Evolutionary conservation across 306 rosid genomes (phyloP).

Genomic region (Corylus americana): DNA sequence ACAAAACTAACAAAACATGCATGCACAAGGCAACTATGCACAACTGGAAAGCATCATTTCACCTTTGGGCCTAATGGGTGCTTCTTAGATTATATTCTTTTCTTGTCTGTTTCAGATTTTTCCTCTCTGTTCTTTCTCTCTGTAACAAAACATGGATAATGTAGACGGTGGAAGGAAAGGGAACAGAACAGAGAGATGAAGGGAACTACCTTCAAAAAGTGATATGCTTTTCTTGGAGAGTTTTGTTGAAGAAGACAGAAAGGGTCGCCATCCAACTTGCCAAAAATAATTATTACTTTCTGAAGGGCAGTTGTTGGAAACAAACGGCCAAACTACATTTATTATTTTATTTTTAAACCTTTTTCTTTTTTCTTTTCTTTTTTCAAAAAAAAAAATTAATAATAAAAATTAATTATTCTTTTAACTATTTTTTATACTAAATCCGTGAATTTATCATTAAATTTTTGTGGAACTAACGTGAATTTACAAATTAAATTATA

Average conservation of each 20-base stretch:
- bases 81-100: neutral
- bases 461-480: too few relatives aligned
- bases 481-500: too few relatives aligned
- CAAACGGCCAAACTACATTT: slow-evolving; percentile 14
- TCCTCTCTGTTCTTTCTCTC: neutral
- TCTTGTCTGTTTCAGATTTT: neutral
- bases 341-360: neutral
- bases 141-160: neutral
- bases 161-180: slow-evolving; percentile 15
- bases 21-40: neutral
- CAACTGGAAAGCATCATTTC: neutral
- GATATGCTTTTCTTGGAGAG: slow-evolving; percentile 24
- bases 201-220: neutral
- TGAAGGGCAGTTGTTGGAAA: slow-evolving; percentile 13
- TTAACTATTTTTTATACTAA: too few relatives aligned
- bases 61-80: neutral
- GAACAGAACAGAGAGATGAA: neutral
- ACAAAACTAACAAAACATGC: neutral
- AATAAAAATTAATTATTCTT: too few relatives aligned
- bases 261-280: slow-evolving; percentile 17
- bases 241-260: slow-evolving; percentile 23
- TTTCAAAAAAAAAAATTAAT: too few relatives aligned
- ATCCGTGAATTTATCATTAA: too few relatives aligned
- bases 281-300: slow-evolving; percentile 10
- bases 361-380: neutral